These are phyloP conservation scores for Chaetomium globosum DNA, from an alignment of 2,329 filamentous ascomycete genomes.

Conservation along the genomic window DNA sequence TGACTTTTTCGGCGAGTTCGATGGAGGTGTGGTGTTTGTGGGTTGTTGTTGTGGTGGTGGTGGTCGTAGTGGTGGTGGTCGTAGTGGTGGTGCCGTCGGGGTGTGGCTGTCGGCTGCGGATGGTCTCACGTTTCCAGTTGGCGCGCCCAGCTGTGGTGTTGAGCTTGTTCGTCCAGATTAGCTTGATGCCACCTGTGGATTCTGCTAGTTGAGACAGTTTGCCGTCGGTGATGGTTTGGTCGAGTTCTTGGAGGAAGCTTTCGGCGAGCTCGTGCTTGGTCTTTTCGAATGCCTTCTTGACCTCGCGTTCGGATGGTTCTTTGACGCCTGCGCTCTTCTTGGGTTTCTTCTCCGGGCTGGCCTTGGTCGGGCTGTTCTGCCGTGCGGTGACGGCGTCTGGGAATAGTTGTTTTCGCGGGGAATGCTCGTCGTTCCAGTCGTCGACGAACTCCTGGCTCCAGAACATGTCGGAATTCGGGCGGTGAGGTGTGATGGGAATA, in stretches of 20 bases:
- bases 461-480: slow-evolving; percentile 58
- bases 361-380: slow-evolving; percentile 33
- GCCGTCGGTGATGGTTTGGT: slow-evolving; percentile 63
- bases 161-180: slow-evolving; percentile 77
- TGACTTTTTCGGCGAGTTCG: slow-evolving; percentile 86
- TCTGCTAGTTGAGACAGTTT: slow-evolving; percentile 60
- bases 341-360: slow-evolving; percentile 27
- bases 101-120: slow-evolving; percentile 43
- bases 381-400: slow-evolving; percentile 28
- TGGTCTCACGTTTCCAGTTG: slow-evolving; percentile 67
- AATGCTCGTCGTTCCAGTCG: slow-evolving; percentile 65
- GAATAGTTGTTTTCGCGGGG: slow-evolving; percentile 41
- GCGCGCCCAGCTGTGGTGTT: slow-evolving; percentile 78
- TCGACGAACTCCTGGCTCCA: slow-evolving; percentile 63
- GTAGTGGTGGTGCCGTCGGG: slow-evolving; percentile 31
- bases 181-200: slow-evolving; percentile 68
- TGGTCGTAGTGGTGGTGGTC: slow-evolving; percentile 29
- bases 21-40: slow-evolving; percentile 71
- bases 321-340: not conserved
- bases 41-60: slow-evolving; percentile 33
- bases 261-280: slow-evolving; percentile 65
- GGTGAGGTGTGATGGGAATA: slow-evolving; percentile 59
- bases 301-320: slow-evolving; percentile 31
- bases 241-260: slow-evolving; percentile 69
- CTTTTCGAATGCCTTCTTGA: slow-evolving; percentile 64